Evolutionary conservation across 2,329 filamentous ascomycete genomes (phyloP).

Genomic region (Biscogniauxia sp.): DNA sequence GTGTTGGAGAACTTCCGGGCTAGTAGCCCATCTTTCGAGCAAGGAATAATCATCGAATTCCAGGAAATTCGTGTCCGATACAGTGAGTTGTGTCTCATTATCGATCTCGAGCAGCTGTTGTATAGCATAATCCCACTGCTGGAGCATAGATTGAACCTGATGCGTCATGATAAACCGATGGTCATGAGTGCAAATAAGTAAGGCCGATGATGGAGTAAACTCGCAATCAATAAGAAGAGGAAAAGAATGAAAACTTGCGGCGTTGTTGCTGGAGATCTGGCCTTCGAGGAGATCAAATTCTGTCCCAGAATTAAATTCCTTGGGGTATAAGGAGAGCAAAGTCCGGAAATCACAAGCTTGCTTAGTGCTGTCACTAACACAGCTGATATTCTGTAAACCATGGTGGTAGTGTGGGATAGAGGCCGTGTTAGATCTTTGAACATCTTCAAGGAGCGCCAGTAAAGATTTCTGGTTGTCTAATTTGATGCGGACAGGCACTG

Average conservation of each 20-base stretch:
- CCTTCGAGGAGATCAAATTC: not conserved
- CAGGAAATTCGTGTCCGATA: not conserved
- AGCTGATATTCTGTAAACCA: not conserved
- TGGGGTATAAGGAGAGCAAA: not conserved
- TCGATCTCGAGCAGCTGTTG: not conserved
- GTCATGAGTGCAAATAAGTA: not conserved
- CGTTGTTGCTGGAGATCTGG: not conserved
- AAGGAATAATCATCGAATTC: not conserved
- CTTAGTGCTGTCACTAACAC: not conserved
- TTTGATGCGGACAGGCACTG: not conserved
- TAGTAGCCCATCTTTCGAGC: not conserved
- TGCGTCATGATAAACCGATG: not conserved
- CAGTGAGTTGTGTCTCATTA: not conserved
- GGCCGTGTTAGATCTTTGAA: not conserved
- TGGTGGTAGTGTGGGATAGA: not conserved
- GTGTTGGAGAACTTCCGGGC: not conserved
- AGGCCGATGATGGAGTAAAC: not conserved
- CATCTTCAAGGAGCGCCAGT: not conserved
- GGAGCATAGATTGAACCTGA: not conserved
- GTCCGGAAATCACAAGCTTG: not conserved
- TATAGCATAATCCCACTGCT: not conserved
- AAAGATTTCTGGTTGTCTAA: not conserved
- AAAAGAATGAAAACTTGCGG: not conserved
- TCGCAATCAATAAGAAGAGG: not conserved
- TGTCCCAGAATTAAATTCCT: not conserved